Evolutionary conservation across 2,329 filamentous ascomycete species (phyloP), one percentile per base, ranked within the genome.

Genomic region (Pleoardoris graminearum): DNA sequence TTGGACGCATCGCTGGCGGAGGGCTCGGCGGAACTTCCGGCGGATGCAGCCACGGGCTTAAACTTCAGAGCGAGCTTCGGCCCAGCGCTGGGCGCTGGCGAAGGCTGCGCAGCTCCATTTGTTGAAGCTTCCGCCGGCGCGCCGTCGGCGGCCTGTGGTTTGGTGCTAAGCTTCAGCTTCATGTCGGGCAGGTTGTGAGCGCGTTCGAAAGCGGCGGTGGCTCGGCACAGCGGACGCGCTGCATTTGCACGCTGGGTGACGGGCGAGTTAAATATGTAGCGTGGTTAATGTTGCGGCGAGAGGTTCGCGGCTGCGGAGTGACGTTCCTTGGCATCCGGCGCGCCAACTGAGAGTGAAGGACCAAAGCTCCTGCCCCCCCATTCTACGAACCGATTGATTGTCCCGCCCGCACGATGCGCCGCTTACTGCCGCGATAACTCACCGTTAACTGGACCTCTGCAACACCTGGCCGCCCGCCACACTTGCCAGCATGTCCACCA

Each of bases 141-240:
- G 49, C 56, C 61, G 10, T 60, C 41, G 32, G 64, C 52, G 39
- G 63, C 56, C 36, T 51, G 33, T n/a, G 53, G 50, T 17, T 59
- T 57, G 42, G 57, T 62, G 50, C 67, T 71, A 42, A 70, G 56
- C 57, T 68, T 71, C 52, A 73, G 54, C 61, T 70, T 73, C 64
- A 71, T 67, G 35, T n/a, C 59, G 38, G 30, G 10, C 38, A 48
- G 21, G 19, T 4, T 22, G 37, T 17, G 49, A 30, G 21, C 22
- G 32, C 16, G 22, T 35, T 19, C 8, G 21, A 37, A 14, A 29
- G 33, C 22, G 33, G 14, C 23, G 33, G 30, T 12, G 19, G 7
- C 14, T 12, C 19, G 30, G 43, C 30, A 21, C 12, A 12, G 25
- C 21, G 43, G 30, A 10, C 29, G 12, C n/a, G 19, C 30, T 23